Base-by-base conservation (phyloP, 106 monocot genomes). In the Iris macrosiphon region DNA sequence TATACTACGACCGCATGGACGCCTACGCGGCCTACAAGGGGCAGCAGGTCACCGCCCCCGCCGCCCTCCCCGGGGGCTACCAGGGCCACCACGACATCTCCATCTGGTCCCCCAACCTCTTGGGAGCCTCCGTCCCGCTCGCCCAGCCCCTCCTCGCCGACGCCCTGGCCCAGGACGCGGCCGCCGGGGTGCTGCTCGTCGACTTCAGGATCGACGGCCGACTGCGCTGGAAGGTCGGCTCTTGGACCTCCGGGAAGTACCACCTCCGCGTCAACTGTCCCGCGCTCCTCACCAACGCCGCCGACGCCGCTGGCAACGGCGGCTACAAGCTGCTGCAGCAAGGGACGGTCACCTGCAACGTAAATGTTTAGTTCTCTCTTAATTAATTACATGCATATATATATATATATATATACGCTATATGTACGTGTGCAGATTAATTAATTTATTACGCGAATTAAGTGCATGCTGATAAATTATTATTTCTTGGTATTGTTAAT, bases 191-290 rank as follows among this genome's bases (percentile, higher is more conserved):
- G 7, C 1, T 76, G 1, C 26, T 76, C 32, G 20, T 76, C 8
- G 35, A 63, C 37, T 24, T 76, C 22, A 76, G 45, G 52, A 35
- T 76, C 9, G 52, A 41, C 9, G 75, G 75, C 3, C 10, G 15
- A n/a, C 35, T 76, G 15, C 40, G 69, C 30, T 76, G 75, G 75
- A 76, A 69, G 58, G 75, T 76, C 14, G 75, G 75, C 1, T 69
- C 26, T 22, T 76, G 75, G 75, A 49, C 54, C 17, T 76, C 75
- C 33, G 64, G 45, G 13, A 28, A 64, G 16, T 76, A 76, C 28
- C 75, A 69, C 27, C 58, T 76, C 47, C 27, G 35, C 12, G 72
- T 64, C 7, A 60, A 42, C 12, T 67, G 66, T 45, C 66, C 66
- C n/a, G 66, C 66, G 21, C 61, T 66, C 54, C 40, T 74, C 50